These are phyloP conservation scores for Neonectria magnoliae DNA, from an alignment of 2,329 filamentous ascomycete species.

Conservation along the genomic window DNA sequence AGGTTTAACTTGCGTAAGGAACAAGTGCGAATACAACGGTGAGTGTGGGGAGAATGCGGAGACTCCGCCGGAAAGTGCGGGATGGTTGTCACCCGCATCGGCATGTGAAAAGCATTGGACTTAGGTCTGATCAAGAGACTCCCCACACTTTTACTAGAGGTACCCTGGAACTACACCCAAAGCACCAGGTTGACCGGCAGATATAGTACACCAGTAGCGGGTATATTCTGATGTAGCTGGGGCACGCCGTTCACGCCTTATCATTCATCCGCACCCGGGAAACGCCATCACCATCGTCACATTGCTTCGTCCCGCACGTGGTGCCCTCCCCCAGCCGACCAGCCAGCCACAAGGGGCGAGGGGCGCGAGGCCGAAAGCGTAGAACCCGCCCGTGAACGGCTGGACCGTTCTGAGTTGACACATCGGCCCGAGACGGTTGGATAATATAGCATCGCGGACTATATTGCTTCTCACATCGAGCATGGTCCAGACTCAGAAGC, in stretches of 20 bases:
- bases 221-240: background rate
- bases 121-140: background rate
- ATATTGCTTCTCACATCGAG: background rate
- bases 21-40: background rate
- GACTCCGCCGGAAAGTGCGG: background rate
- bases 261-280: background rate
- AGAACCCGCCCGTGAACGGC: background rate
- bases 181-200: background rate
- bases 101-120: slow-evolving; percentile 15
- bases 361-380: background rate
- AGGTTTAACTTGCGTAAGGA: background rate
- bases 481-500: background rate
- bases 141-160: slow-evolving; percentile 12
- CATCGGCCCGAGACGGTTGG: background rate
- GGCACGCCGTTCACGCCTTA: background rate
- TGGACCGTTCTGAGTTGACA: background rate
- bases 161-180: background rate
- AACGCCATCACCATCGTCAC: slow-evolving; percentile 2
- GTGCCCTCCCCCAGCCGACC: background rate
- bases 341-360: background rate
- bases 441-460: background rate
- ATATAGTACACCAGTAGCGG: background rate
- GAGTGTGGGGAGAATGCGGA: slow-evolving; percentile 1
- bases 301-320: background rate
- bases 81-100: slow-evolving; percentile 12